A percentile compares a stretch with the other conserved stretches of the same genome.
Evolutionary conservation across 2,329 filamentous ascomycete species (phyloP).

Genomic region (Knufia petricola): DNA sequence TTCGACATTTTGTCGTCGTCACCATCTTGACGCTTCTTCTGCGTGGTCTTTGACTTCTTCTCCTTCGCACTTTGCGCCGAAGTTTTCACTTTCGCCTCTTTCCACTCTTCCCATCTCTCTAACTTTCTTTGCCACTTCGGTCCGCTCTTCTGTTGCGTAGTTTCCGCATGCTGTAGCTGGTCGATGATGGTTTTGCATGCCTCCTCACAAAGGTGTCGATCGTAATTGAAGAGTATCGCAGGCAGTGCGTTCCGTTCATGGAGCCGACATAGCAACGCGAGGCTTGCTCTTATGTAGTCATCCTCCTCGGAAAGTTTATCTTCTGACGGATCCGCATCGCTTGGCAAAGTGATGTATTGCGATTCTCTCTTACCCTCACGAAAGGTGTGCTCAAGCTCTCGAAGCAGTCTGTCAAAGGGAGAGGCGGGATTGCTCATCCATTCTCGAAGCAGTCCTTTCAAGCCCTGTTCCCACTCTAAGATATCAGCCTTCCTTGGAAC

Average conservation of each 20-base stretch:
- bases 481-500: slow-evolving; percentile 57
- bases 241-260: slow-evolving; percentile 58
- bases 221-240: slow-evolving; percentile 69
- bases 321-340: background rate
- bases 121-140: slow-evolving; percentile 53
- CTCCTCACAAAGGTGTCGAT: slow-evolving; percentile 54
- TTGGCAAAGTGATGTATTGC: background rate
- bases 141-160: slow-evolving; percentile 47
- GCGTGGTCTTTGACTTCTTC: slow-evolving; percentile 29
- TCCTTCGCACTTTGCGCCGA: slow-evolving; percentile 26
- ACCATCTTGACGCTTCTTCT: slow-evolving; percentile 35
- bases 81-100: slow-evolving; percentile 34
- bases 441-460: slow-evolving; percentile 49
- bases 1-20: slow-evolving; percentile 41
- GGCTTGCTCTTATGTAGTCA: slow-evolving; percentile 37
- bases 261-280: slow-evolving; percentile 52
- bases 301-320: slow-evolving; percentile 21
- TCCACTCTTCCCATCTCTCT: slow-evolving; percentile 48
- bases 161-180: slow-evolving; percentile 47
- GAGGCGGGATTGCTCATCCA: slow-evolving; percentile 52
- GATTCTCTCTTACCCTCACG: slow-evolving; percentile 12
- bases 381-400: slow-evolving; percentile 36
- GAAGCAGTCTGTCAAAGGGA: slow-evolving; percentile 43
- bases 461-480: slow-evolving; percentile 51
- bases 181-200: slow-evolving; percentile 44